These are phyloP conservation scores for Niebla homalea DNA, from an alignment of 495 filamentous ascomycete genomes.

Conservation along the genomic window DNA sequence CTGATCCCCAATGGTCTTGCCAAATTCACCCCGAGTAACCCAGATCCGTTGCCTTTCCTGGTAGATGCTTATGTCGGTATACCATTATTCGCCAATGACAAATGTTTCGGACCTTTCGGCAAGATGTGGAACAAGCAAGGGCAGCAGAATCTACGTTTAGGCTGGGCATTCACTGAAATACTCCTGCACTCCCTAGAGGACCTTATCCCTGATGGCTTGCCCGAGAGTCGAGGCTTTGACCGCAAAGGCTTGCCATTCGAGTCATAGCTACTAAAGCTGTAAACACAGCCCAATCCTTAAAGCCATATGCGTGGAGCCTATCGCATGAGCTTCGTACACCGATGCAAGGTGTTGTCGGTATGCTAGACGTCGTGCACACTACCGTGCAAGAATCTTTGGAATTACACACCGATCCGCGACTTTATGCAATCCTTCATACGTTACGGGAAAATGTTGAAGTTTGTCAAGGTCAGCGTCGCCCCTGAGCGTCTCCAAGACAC, in stretches of 20 bases:
- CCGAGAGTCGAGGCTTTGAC: conserved; percentile 33
- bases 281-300: conserved; percentile 49
- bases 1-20: conserved; percentile 51
- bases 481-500: background rate
- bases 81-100: conserved; percentile 56
- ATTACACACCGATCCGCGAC: conserved; percentile 34
- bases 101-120: conserved; percentile 63
- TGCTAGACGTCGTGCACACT: conserved; percentile 77
- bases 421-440: conserved; percentile 44
- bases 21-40: conserved; percentile 45
- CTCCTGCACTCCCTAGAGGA: conserved; percentile 67
- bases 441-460: conserved; percentile 65
- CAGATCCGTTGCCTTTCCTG: conserved; percentile 44
- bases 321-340: conserved; percentile 73
- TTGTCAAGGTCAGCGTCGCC: conserved; percentile 46
- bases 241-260: conserved; percentile 19
- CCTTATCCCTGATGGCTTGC: conserved; percentile 46
- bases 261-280: conserved; percentile 39
- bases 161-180: conserved; percentile 63
- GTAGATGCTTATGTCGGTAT: conserved; percentile 60
- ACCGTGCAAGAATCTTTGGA: conserved; percentile 60
- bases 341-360: conserved; percentile 77
- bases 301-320: conserved; percentile 64
- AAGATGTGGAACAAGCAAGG: conserved; percentile 61
- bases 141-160: conserved; percentile 38